Base-by-base conservation (phyloP, 2,329 filamentous ascomycete species). In the Zymoseptoria brevis region DNA sequence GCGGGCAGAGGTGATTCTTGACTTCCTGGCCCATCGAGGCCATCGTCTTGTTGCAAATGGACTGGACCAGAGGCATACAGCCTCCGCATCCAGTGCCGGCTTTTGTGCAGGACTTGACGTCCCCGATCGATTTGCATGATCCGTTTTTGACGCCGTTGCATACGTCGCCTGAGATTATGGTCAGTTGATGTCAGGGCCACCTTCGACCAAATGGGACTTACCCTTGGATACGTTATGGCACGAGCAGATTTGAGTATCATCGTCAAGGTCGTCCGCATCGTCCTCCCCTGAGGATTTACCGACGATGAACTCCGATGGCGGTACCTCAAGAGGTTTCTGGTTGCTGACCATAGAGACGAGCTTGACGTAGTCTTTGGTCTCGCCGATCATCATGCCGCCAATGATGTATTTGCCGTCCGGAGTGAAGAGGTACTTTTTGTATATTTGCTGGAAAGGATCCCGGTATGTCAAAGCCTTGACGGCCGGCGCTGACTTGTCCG, bases 331-430 rank as follows among this genome's bases (percentile, higher is more conserved):
- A 62, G 81, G 79, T 72, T 92, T 95, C 70, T 90, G 88, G 64
- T 83, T 86, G 76, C 92, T 95, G 57, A 94, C 90, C 80, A 96
- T 85, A 1, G 89, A 88, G 0, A 95, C 89, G 21, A 96, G 77
- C 73, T 93, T 96, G 75, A 95, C 83, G 69, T 96, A 96, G 75
- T 96, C 91, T 63, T 83, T 87, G 0, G 90, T 95, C 69, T 96
- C 91, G 48, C 91, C 92, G 62, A 96, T 94, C 90, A 96, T 96
- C 90, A 96, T 96, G 3, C 91, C 92, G n/a, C 91, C 91, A 0
- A 96, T 83, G 1, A 96, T 78, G 68, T 93, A 93, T 72, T 95
- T 95, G 24, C 91, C 91, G 70, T 96, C 92, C 69, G 86, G 78
- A 0, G 91, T 95, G 69, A 96, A 96, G 9, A 96, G 77, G 73